Evolutionary conservation across 805 yeast species (phyloP).

Genomic region (Grigorovia jiainica): DNA sequence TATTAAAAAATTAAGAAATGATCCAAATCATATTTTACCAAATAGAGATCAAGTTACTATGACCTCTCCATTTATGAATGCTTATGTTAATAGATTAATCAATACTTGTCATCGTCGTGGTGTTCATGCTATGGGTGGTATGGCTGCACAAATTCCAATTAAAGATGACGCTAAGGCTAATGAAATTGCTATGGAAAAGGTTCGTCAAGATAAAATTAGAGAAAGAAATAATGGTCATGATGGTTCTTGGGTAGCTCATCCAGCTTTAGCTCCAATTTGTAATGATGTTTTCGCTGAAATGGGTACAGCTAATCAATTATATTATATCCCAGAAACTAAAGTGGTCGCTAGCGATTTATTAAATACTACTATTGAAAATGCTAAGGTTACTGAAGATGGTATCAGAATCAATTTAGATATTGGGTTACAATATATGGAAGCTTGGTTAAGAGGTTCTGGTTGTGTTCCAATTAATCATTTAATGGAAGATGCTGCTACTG

Average conservation of each 20-base stretch:
- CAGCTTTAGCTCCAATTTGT: conserved; percentile 71
- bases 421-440: conserved; percentile 74
- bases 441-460: conserved; percentile 77
- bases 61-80: conserved; percentile 74
- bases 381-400: conserved; percentile 59
- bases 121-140: conserved; percentile 84
- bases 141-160: conserved; percentile 83
- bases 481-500: conserved; percentile 89
- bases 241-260: conserved; percentile 90
- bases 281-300: conserved; percentile 63
- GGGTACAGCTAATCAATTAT: conserved; percentile 76
- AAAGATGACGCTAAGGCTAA: conserved; percentile 58
- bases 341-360: conserved; percentile 40
- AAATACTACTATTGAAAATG: conserved; percentile 56
- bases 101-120: conserved; percentile 68
- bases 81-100: conserved; percentile 64
- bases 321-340: conserved; percentile 34
- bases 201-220: conserved; percentile 62
- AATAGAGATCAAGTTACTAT: conserved; percentile 71
- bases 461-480: conserved; percentile 78
- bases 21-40: conserved; percentile 57
- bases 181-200: conserved; percentile 59
- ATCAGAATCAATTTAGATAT: conserved; percentile 62
- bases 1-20: conserved; percentile 64
- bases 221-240: conserved; percentile 76